These are phyloP conservation scores for Fraxinus americana DNA, from an alignment of 257 asterid species.

Conservation along the genomic window DNA sequence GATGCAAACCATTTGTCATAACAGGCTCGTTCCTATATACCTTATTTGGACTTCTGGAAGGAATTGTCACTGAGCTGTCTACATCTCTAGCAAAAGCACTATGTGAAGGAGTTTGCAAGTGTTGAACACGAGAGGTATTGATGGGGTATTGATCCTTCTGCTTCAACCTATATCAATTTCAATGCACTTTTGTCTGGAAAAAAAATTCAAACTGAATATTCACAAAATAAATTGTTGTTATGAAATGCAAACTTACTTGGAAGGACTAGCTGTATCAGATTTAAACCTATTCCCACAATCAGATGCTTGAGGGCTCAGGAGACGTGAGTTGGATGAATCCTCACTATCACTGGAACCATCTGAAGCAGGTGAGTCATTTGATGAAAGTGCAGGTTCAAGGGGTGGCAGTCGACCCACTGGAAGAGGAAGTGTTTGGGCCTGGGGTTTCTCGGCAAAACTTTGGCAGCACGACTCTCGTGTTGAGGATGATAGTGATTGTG, in stretches of 20 bases:
- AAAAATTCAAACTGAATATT: conserved; percentile 14
- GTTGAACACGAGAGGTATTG: conserved; percentile 31
- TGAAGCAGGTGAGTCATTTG: conserved; percentile 26
- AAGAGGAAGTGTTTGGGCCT: conserved; percentile 58
- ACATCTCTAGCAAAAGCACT: conserved; percentile 35
- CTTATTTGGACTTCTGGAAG: conserved; percentile 52
- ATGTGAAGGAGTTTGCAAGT: conserved; percentile 36
- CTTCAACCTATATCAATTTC: conserved; percentile 35
- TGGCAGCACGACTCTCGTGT: conserved; percentile 40
- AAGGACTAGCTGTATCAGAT: conserved; percentile 49
- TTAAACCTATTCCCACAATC: conserved; percentile 44
- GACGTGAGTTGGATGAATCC: conserved; percentile 42
- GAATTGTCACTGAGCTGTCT: conserved; percentile 47
- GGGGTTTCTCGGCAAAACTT: conserved; percentile 37
- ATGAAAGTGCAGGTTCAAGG: conserved; percentile 26
- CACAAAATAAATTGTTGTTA: not conserved
- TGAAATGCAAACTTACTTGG: conserved; percentile 37
- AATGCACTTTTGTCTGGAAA: conserved; percentile 18
- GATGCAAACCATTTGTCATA: conserved; percentile 30
- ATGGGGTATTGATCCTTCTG: conserved; percentile 35
- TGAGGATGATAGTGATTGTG: conserved; percentile 39
- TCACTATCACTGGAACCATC: conserved; percentile 52
- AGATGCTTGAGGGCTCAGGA: conserved; percentile 49
- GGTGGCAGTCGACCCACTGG: conserved; percentile 39
- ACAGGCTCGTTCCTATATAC: conserved; percentile 36